Evolutionary conservation across 768 basidiomycete species (phyloP).

Genomic region (Xerocomus potaroensis): DNA sequence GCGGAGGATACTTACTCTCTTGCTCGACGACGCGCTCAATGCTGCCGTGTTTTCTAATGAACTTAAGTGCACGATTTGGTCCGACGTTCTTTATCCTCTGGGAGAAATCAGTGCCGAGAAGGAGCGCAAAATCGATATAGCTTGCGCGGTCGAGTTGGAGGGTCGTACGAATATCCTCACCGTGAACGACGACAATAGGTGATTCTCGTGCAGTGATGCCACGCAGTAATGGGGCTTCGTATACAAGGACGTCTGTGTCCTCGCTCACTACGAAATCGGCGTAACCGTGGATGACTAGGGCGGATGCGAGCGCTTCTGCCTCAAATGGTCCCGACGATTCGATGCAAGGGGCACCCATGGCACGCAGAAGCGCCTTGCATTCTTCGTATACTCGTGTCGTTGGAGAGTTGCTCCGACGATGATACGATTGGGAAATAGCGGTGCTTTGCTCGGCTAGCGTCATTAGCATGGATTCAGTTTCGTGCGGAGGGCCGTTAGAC

Average conservation of each 20-base stretch:
- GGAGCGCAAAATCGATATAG: constrained; percentile 81
- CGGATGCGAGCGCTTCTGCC: constrained; percentile 81
- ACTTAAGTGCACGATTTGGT: constrained; percentile 69
- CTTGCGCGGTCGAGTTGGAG: constrained; percentile 53
- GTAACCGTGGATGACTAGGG: constrained; percentile 65
- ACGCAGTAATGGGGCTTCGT: constrained; percentile 78
- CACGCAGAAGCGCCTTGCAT: constrained; percentile 59
- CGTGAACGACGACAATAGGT: constrained; percentile 63
- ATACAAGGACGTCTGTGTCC: constrained; percentile 83
- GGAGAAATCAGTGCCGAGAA: constrained; percentile 90
- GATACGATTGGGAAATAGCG: constrained; percentile 59
- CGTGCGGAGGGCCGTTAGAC: constrained; percentile 10
- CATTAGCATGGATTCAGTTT: constrained; percentile 23
- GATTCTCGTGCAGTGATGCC: constrained; percentile 59
- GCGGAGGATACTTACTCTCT: constrained; percentile 50
- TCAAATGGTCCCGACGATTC: constrained; percentile 68
- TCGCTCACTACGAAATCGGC: constrained; percentile 91
- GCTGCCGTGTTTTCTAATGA: constrained; percentile 63
- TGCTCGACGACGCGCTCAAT: constrained; percentile 66
- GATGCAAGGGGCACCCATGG: constrained; percentile 82
- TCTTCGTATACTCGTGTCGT: constrained; percentile 64
- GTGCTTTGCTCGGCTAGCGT: constrained; percentile 49
- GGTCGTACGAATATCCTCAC: constrained; percentile 52
- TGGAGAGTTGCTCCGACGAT: constrained; percentile 58
- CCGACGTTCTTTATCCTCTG: constrained; percentile 81